Evolutionary conservation across 345 rosid genomes (phyloP).

Genomic region (Populus pruinosa): DNA sequence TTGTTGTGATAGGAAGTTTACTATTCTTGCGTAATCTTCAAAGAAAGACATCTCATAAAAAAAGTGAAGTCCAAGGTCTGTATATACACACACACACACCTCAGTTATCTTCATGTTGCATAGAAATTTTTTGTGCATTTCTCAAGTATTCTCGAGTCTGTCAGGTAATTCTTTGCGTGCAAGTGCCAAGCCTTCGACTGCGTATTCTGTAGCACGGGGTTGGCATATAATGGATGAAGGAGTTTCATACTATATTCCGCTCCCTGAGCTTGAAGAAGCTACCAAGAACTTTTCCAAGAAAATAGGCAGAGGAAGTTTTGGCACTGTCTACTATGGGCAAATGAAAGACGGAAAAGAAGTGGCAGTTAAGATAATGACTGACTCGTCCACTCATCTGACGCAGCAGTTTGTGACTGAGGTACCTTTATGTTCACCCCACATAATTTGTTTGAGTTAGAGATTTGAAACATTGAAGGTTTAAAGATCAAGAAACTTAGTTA

Average conservation of each 20-base stretch:
- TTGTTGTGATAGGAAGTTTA: constrained; percentile 53
- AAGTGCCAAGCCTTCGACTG: constrained; percentile 46
- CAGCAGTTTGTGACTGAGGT: constrained; percentile 98
- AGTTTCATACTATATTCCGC: constrained; percentile 62
- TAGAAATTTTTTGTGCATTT: background rate
- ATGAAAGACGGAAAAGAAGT: constrained; percentile 96
- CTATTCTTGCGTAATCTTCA: constrained; percentile 34
- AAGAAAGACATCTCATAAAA: constrained; percentile 28
- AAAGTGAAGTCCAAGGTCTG: constrained; percentile 52
- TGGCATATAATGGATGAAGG: constrained; percentile 77
- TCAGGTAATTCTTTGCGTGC: constrained; percentile 49
- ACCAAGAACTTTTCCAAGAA: constrained; percentile 63
- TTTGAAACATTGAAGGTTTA: background rate
- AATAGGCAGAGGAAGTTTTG: constrained; percentile 94
- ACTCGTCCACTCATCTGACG: constrained; percentile 54
- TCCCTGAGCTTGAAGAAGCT: constrained; percentile 75
- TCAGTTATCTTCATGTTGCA: constrained; percentile 1
- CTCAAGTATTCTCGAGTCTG: constrained; percentile 7
- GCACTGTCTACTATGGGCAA: constrained; percentile 84
- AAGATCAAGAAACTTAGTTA: background rate
- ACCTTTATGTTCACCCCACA: constrained; percentile 8
- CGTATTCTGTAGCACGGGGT: constrained; percentile 56
- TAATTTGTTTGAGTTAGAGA: background rate
- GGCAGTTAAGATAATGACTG: constrained; percentile 85
- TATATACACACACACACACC: background rate